Evolutionary conservation across 495 filamentous ascomycete genomes (phyloP), one percentile per base, ranked within the genome.

Genomic region (Xanthoparmelia taractica): DNA sequence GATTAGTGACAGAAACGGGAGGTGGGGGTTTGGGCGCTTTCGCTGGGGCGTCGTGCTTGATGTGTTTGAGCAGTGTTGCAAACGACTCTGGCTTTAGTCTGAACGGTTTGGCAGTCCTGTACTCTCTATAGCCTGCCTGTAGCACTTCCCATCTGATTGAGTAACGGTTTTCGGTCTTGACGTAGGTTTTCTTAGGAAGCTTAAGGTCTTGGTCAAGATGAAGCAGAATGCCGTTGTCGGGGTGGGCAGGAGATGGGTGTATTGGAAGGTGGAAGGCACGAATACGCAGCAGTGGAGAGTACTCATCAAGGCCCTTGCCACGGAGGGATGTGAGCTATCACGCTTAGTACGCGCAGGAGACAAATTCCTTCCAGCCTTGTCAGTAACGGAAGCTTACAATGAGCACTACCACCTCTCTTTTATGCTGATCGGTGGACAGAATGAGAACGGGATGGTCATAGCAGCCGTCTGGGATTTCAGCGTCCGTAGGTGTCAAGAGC

Each of bases 221-320:
- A 2, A 60, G 58, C 10, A 60, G 25, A 15, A 48, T 34, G 20
- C n/a, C 29, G 15, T 43, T 36, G 11, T 60, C 58, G 10, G 58
- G 58, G 33, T 60, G 41, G 33, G 13, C 31, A 17, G 58, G 43
- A 6, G 58, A 11, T 5, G 58, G 58, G 48, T 60, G 33, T 50
- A 60, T 60, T 15, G 58, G 58, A 23, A 60, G 43, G 43, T 60
- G 43, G 4, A 8, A 31, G 13, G 58, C 43, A 52, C 59, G 59
- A 27, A 52, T 1, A 50, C 20, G 12, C 15, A 10, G 23, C 10
- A 7, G 23, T 3, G 27, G 10, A 11, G 38, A 45, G 8, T 25
- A 8, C 11, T 36, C 43, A 18, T 52, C 20, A 10, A 60, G 34
- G 23, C 2, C 23, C 23, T 15, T 60, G 17, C 29, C 40, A 8